Evolutionary conservation across 169 alveolate species (phyloP), one percentile per base, ranked within the genome.

Genomic region (Plasmodium coatneyi): DNA sequence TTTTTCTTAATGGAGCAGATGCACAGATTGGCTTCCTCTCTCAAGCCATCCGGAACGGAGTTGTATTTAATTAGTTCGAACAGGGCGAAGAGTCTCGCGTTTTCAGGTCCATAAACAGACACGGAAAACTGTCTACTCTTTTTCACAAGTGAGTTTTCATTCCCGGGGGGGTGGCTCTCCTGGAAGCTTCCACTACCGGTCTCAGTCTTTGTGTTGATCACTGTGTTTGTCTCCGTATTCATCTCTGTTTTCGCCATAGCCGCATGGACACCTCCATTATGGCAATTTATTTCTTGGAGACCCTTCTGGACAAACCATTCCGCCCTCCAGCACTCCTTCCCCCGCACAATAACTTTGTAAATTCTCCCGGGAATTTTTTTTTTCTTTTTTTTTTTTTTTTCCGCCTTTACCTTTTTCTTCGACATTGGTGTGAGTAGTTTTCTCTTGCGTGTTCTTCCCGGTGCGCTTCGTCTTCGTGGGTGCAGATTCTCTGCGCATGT

Each of bases 311-410:
- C 81, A 32, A 76, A 56, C 93, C 93, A 86, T 86, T 86, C 93
- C 10, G 93, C 93, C 70, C 93, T 86, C 93, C 93, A 86, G 80
- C 93, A 86, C 80, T 86, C 93, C 30, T 86, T 86, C 14, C 93
- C 93, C 30, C 93, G 56, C 54, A 86, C 93, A 76, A 86, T 54
- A 10, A 86, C 93, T 71, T 86, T 86, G 66, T 86, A 86, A 9
- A 86, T 39, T 78, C 93, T 86, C 28, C 93, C 93, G 1, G 84
- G 87, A 12, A 86, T 78, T 86, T 86, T 86, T 56, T 74, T 86
- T 76, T 86, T 86, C 56, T 72, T 86, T 39, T 39, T 39, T 39
- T 74, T 84, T 84, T 72, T 86, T 86, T 32, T 79, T 86, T 49
- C 84, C 30, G 10, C 39, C 36, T 34, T 84, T 12, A 56, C 60